phyloP scores from a whole-genome alignment of 495 filamentous ascomycete species.

The Penicillium simplicissimum region DNA sequence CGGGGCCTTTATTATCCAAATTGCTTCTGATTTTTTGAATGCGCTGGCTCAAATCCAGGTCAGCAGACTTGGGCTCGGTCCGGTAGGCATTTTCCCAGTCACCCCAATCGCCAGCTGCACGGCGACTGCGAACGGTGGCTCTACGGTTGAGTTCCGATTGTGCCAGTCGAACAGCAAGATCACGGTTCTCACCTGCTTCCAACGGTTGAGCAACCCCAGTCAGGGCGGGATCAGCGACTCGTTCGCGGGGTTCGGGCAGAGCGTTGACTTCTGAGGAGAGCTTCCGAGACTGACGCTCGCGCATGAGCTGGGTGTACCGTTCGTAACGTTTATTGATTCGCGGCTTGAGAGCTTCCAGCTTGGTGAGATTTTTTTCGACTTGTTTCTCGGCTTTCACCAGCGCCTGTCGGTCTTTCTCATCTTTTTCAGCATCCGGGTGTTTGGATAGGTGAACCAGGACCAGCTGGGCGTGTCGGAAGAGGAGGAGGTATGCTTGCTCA shows the following conservation, averaged over 20 bases:
- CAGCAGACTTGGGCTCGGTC: constrained; percentile 24
- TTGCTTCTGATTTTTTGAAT: constrained; percentile 47
- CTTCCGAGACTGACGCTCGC: constrained; percentile 45
- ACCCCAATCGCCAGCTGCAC: constrained; percentile 64
- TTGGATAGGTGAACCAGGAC: constrained; percentile 59
- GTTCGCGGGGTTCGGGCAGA: constrained; percentile 16
- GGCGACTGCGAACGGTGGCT: constrained; percentile 57
- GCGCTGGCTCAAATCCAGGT: constrained; percentile 46
- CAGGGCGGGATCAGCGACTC: constrained; percentile 40
- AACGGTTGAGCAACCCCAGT: constrained; percentile 52
- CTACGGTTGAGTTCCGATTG: constrained; percentile 71
- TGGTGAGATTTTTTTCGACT: constrained; percentile 54
- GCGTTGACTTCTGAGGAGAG: constrained; percentile 21
- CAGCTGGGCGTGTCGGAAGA: constrained; percentile 78
- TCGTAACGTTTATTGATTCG: constrained; percentile 67
- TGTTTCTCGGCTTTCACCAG: constrained; percentile 52
- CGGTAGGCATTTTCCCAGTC: constrained; percentile 51
- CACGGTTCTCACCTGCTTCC: constrained; percentile 68
- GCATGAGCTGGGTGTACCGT: constrained; percentile 56
- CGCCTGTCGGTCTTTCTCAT: constrained; percentile 48
- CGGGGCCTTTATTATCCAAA: constrained; percentile 30
- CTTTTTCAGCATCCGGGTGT: constrained; percentile 56
- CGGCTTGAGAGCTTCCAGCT: constrained; percentile 66
- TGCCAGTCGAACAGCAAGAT: constrained; percentile 77
- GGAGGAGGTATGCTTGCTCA: constrained; percentile 81